phyloP scores from a whole-genome alignment of 2,329 filamentous ascomycete genomes.

The Cladosporium sp. region DNA sequence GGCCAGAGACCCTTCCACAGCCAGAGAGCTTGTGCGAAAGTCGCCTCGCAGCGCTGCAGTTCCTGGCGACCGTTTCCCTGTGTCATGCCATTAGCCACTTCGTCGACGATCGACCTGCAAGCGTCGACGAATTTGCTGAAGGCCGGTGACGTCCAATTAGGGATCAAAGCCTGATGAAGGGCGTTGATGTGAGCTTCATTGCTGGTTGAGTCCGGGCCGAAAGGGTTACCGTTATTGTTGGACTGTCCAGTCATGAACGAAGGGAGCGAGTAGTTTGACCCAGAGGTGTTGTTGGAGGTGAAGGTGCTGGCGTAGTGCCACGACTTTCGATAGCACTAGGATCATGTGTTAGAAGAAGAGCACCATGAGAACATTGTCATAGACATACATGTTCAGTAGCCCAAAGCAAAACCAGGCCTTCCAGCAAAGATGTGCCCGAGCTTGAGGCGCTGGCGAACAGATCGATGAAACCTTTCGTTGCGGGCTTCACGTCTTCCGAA shows the following conservation, averaged over 20 bases:
- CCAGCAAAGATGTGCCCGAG: conserved; percentile 50
- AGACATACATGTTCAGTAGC: conserved; percentile 58
- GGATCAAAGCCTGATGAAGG: conserved; percentile 45
- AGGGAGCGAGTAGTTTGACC: conserved; percentile 25
- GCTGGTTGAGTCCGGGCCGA: conserved; percentile 19
- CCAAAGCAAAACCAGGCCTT: conserved; percentile 69
- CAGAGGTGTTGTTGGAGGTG: conserved; percentile 23
- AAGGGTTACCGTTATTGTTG: neutral
- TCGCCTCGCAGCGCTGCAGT: conserved; percentile 41
- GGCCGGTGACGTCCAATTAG: conserved; percentile 46
- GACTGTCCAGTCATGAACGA: conserved; percentile 23
- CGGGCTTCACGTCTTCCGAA: conserved; percentile 38
- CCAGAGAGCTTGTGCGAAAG: conserved; percentile 44
- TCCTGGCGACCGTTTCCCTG: conserved; percentile 43
- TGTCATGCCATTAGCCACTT: conserved; percentile 43
- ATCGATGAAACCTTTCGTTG: conserved; percentile 52
- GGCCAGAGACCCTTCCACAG: conserved; percentile 46
- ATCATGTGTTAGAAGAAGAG: conserved; percentile 10
- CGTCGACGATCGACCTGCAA: conserved; percentile 43
- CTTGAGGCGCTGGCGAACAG: conserved; percentile 53
- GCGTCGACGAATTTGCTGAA: conserved; percentile 47
- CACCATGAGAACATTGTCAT: neutral
- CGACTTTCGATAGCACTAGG: conserved; percentile 40
- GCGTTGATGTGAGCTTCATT: conserved; percentile 42
- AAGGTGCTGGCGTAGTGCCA: conserved; percentile 45